Conservation (phyloP, 2,329 filamentous ascomycete species). For the Monilinia laxa region DNA sequence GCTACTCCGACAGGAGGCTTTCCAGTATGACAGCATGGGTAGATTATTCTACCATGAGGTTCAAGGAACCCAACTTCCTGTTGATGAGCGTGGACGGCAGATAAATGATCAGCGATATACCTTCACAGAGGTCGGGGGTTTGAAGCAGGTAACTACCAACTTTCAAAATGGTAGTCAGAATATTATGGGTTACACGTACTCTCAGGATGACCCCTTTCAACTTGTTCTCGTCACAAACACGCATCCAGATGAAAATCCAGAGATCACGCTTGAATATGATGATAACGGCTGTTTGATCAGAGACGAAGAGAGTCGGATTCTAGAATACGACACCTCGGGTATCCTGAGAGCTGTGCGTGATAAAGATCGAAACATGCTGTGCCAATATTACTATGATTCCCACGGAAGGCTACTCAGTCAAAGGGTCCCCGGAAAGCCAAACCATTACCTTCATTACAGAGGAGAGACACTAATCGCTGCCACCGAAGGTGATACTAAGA, state of each 20-base stretch:
- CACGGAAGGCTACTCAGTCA: neutral
- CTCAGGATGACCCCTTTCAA: neutral
- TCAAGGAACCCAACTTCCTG: too few species aligned
- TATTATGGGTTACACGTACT: neutral
- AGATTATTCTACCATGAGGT: too few species aligned
- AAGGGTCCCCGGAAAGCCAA: neutral
- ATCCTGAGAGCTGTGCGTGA: neutral
- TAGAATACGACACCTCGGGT: neutral
- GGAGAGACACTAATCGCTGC: neutral
- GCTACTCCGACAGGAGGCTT: too few species aligned
- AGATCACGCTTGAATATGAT: neutral
- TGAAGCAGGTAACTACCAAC: neutral
- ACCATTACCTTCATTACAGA: neutral
- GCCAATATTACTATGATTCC: conserved; percentile 1
- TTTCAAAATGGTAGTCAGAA: conserved; percentile 1
- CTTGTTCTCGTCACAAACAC: neutral
- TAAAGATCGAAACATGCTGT: neutral
- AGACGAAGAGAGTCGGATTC: neutral
- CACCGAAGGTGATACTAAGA: neutral
- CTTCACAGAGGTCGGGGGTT: neutral
- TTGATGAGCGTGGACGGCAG: too few species aligned
- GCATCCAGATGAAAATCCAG: neutral
- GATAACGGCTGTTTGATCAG: neutral
- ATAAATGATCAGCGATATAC: too few species aligned
- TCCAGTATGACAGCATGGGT: too few species aligned